Evolutionary conservation across 2,329 filamentous ascomycete genomes (phyloP).

Genomic region (Chaetomium olivaceum): DNA sequence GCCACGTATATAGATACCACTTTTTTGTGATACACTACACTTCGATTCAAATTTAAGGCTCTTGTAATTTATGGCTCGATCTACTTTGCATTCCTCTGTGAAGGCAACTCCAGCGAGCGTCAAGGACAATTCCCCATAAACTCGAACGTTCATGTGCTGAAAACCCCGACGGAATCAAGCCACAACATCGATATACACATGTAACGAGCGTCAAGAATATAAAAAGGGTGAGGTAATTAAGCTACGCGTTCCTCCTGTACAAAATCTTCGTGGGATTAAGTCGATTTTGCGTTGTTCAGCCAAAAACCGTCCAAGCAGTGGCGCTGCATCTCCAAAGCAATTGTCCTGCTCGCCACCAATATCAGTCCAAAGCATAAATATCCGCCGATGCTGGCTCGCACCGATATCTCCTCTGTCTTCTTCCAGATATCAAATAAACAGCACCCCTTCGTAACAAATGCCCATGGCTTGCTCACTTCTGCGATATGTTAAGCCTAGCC

Average conservation of each 20-base stretch:
- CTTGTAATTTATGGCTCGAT: slow-evolving; percentile 9
- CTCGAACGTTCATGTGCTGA: neutral
- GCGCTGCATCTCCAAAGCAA: slow-evolving; percentile 25
- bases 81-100: neutral
- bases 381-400: neutral
- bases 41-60: slow-evolving; percentile 9
- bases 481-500: neutral
- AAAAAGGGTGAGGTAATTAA: neutral
- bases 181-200: neutral
- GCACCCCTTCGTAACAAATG: neutral
- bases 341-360: slow-evolving; percentile 8
- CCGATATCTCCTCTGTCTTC: neutral
- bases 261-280: neutral
- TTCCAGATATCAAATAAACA: neutral
- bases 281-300: neutral
- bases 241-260: slow-evolving; percentile 12
- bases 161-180: neutral
- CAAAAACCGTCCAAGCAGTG: slow-evolving; percentile 21
- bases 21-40: slow-evolving; percentile 12
- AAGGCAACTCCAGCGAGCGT: too few species aligned
- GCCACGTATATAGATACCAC: slow-evolving; percentile 16
- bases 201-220: neutral
- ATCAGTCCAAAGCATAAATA: slow-evolving; percentile 13
- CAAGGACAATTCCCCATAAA: too few species aligned
- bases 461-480: neutral